A percentile compares a stretch with the other conserved stretches of the same genome.
Evolutionary conservation across 1,284 basidiomycete genomes (phyloP).

Genomic region (Porodaedalea pini): DNA sequence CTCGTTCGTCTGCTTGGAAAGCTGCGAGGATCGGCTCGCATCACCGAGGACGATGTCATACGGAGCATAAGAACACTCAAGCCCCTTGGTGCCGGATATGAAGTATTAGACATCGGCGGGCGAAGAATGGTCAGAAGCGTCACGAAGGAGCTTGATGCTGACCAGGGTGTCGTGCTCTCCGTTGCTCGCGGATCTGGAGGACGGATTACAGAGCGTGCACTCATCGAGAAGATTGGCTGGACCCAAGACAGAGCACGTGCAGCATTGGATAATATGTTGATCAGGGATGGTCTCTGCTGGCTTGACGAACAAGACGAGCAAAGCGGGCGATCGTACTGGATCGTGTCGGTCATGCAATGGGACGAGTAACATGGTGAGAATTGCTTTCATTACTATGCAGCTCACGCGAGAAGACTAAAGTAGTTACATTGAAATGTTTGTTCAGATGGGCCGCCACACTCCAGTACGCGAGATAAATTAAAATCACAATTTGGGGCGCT

Average conservation of each 20-base stretch:
- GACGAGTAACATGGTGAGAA: slow-evolving; percentile 44
- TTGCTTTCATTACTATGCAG: no score
- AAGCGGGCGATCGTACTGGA: slow-evolving; percentile 70
- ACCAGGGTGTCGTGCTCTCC: slow-evolving; percentile 73
- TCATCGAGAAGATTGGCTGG: slow-evolving; percentile 73
- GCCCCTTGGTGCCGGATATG: slow-evolving; percentile 88
- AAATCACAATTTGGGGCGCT: no score
- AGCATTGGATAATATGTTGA: slow-evolving; percentile 85
- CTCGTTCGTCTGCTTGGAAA: slow-evolving; percentile 75
- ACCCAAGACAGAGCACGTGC: slow-evolving; percentile 67
- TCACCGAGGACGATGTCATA: slow-evolving; percentile 82
- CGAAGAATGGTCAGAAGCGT: slow-evolving; percentile 70
- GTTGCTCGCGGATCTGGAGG: slow-evolving; percentile 70
- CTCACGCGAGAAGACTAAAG: background rate
- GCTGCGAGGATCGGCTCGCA: slow-evolving; percentile 51
- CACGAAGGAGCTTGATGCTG: slow-evolving; percentile 76
- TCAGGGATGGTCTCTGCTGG: slow-evolving; percentile 92
- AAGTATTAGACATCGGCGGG: slow-evolving; percentile 71
- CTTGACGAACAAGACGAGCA: slow-evolving; percentile 80
- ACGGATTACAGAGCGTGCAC: slow-evolving; percentile 54
- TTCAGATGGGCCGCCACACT: no score
- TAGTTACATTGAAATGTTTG: no score
- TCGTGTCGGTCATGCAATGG: slow-evolving; percentile 81
- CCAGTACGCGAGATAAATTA: no score
- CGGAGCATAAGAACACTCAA: slow-evolving; percentile 84